A percentile compares a stretch with the other conserved stretches of the same genome.
phyloP scores from a whole-genome alignment of 2,329 filamentous ascomycete genomes.

The Dendrostoma leiphaemia region DNA sequence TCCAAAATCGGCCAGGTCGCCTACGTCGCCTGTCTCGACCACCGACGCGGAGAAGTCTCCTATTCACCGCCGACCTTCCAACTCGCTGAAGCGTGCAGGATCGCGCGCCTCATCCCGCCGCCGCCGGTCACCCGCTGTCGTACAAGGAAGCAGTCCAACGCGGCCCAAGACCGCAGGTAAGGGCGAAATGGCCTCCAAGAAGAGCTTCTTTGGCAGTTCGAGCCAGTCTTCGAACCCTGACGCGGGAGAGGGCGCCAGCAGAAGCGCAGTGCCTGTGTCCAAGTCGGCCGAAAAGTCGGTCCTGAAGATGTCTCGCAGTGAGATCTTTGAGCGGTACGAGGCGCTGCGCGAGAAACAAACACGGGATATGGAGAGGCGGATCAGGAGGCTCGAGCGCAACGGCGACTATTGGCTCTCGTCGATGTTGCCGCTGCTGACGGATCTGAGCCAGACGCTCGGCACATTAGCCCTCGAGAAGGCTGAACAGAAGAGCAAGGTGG shows the following conservation, averaged over 20 bases:
- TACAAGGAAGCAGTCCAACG: neutral
- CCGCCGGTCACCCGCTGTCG: neutral
- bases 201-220: constrained; percentile 3
- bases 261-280: neutral
- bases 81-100: constrained; percentile 6
- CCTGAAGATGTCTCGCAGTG: constrained; percentile 8
- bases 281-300: neutral
- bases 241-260: no score
- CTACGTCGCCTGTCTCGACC: constrained; percentile 7
- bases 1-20: neutral
- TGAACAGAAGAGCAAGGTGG: neutral
- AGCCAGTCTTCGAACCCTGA: neutral
- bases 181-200: constrained; percentile 6
- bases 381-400: constrained; percentile 45
- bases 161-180: constrained; percentile 14
- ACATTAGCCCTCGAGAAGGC: neutral
- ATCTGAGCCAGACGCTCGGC: constrained; percentile 37
- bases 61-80: neutral
- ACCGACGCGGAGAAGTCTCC: constrained; percentile 4
- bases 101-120: constrained; percentile 4
- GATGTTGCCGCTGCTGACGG: constrained; percentile 43
- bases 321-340: constrained; percentile 14
- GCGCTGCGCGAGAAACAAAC: constrained; percentile 15
- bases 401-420: constrained; percentile 44
- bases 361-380: constrained; percentile 44